Conservation (phyloP, 1,284 basidiomycete species). For the Earliella scabrosa region DNA sequence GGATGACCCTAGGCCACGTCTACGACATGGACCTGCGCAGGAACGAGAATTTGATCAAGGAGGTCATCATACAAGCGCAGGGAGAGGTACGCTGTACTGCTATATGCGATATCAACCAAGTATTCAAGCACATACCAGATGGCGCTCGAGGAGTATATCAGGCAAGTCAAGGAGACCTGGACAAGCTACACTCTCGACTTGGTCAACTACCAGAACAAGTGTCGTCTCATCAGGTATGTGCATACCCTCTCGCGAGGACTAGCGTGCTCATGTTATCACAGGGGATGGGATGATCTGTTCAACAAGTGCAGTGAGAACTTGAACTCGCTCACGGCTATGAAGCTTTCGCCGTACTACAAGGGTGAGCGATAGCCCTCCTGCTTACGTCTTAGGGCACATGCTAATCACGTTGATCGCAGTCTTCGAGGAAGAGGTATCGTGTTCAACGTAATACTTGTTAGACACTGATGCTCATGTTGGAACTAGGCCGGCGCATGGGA, state of each 20-base stretch:
- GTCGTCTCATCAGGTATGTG: conserved; percentile 85
- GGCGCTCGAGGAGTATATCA: conserved; percentile 93
- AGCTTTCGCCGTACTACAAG: conserved; percentile 96
- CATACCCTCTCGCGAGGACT: not conserved
- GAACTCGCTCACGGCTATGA: conserved; percentile 97
- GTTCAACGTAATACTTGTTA: not conserved
- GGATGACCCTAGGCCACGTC: conserved; percentile 95
- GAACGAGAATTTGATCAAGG: conserved; percentile 91
- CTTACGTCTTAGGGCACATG: not conserved
- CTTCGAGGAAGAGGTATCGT: conserved; percentile 85
- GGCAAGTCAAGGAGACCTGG: conserved; percentile 97
- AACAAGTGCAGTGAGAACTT: conserved; percentile 96
- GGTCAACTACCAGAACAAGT: conserved; percentile 99
- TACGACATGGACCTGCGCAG: conserved; percentile 97
- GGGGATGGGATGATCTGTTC: conserved; percentile 98
- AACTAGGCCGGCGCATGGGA: conserved; percentile 86
- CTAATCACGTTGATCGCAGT: conserved; percentile 47
- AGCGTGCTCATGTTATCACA: conserved; percentile 33
- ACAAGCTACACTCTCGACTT: conserved; percentile 95
- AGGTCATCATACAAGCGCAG: conserved; percentile 96
- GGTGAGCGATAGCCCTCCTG: conserved; percentile 53
- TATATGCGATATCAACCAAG: not conserved
- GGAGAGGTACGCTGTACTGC: conserved; percentile 72
- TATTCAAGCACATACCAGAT: conserved; percentile 52
- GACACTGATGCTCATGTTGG: conserved; percentile 14